Evolutionary conservation across 257 asterid species (phyloP).

Genomic region (Solanum acaule): DNA sequence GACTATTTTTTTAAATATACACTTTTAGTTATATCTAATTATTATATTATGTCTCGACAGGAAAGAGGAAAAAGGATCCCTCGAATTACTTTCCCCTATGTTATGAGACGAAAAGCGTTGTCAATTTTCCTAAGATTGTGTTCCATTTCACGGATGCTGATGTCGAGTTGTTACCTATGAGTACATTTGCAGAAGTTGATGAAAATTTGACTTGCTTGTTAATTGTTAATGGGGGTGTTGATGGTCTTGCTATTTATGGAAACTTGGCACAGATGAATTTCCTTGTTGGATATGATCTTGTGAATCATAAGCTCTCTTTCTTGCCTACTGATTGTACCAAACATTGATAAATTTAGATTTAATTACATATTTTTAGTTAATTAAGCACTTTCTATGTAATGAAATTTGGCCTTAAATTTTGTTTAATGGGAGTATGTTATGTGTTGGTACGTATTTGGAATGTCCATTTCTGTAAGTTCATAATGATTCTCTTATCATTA

Average conservation of each 20-base stretch:
- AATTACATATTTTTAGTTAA: neutral
- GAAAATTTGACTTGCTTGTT: no score
- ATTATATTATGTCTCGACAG: no score
- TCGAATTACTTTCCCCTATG: no score
- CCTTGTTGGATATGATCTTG: constrained; percentile 48
- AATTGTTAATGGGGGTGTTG: no score
- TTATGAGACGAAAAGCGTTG: no score
- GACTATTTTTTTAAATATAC: no score
- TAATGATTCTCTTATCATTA: neutral
- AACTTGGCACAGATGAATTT: constrained; percentile 38
- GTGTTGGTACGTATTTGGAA: neutral
- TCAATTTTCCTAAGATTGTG: no score
- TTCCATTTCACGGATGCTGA: no score
- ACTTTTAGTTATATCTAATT: no score
- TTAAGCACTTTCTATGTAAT: neutral
- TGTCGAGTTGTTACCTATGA: no score
- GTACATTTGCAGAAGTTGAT: no score
- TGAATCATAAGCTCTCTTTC: constrained; percentile 16
- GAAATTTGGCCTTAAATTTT: neutral
- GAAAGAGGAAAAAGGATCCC: no score
- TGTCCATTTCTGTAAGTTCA: neutral
- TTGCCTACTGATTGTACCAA: constrained; percentile 33
- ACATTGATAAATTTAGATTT: neutral
- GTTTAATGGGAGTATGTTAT: neutral
- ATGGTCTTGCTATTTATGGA: constrained; percentile 26